Evolutionary conservation across 176 grass and related monocot species (phyloP), one percentile per base, ranked within the genome.

Genomic region (Zea luxurians): DNA sequence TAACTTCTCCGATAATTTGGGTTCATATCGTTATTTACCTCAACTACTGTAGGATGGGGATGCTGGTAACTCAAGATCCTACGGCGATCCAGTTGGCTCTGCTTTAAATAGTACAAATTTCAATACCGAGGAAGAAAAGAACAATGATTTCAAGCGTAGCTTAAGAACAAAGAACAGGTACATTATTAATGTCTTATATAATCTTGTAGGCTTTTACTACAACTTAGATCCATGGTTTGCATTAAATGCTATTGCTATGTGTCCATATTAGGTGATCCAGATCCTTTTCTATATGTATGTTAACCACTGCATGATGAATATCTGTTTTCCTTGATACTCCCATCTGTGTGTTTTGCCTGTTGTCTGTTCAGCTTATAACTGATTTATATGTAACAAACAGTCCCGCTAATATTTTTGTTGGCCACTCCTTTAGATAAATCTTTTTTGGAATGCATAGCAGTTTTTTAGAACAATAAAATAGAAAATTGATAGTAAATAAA

Each of bases 11-110:
- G 74, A 94, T 89, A 90, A 82, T 89, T 86, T 91, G 54, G 88
- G 88, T 91, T 94, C 88, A 91, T 91, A 90, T 93, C 83, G 34
- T 90, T 99, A 88, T 99, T 99, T 90, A 98, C 96, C 83, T 99
- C 89, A 92, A 97, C 91, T 93, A 89, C 87, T 98, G 89, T 95
- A 99, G 96, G 96, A 91, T 65, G 80, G 83, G 66, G 81, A 86
- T 84, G 66, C 63, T 68, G 46, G 46, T 76, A 91, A 86, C 57
- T 88, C 94, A 68, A 89, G 89, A 91, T 81, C 55, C 70, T 38
- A 73, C 54, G 64, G 78, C 79, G 85, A 48, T 82, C 42, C 79
- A 78, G 71, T 74, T 84, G 80, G 82, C 61, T 85, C 81, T 64
- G 54, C 64, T 84, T 83, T 75, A 77, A 80, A 75, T 57, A 64